phyloP scores from a whole-genome alignment of 352 stramenopile genomes.

The Phytopythium cucurbitacearum region DNA sequence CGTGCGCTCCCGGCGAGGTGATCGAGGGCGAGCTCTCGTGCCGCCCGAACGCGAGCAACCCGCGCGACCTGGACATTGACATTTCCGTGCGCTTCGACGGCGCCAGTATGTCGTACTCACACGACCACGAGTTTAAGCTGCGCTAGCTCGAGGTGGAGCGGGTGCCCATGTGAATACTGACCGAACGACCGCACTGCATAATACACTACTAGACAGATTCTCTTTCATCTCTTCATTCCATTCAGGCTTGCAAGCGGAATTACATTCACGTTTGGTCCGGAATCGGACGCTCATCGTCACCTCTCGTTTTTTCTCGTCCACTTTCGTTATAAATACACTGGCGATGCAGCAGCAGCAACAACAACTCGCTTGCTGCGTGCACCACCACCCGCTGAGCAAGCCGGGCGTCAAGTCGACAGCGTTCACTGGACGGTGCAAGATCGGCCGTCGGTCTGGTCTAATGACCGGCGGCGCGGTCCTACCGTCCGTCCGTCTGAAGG shows the following conservation, averaged over 20 bases:
- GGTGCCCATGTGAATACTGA: no score
- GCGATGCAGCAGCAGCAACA: no score
- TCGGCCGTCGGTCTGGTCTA: no score
- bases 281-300: no score
- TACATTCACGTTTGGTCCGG: no score
- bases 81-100: constrained; percentile 80
- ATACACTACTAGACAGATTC: background rate
- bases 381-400: no score
- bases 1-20: constrained; percentile 79
- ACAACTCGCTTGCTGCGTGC: no score
- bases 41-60: constrained; percentile 90
- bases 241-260: no score
- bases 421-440: no score
- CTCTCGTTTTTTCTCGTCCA: no score
- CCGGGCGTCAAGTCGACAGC: no score
- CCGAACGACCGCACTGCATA: background rate
- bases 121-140: constrained; percentile 77
- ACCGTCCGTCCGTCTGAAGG: background rate
- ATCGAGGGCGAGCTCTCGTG: constrained; percentile 88
- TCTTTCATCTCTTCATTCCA: constrained; percentile 5
- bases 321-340: no score
- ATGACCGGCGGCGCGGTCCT: background rate
- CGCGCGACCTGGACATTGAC: constrained; percentile 92
- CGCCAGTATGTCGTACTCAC: constrained; percentile 54
- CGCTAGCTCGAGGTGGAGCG: constrained; percentile 32